Base-by-base conservation (phyloP, 805 yeast species). In the Dipodascopsis tothii region DNA sequence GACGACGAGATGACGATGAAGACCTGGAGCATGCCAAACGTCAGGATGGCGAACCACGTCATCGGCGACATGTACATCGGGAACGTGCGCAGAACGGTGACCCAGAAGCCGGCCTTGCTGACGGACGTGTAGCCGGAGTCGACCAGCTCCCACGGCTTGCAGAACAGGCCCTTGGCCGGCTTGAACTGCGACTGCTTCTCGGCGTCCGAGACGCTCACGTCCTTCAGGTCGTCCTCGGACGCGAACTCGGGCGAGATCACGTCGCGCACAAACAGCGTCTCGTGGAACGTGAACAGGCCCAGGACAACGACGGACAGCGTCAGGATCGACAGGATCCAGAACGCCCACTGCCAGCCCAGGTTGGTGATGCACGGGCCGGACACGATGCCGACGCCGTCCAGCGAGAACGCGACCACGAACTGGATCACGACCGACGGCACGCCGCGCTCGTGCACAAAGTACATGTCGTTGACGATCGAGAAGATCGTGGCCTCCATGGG, bases 261-360 rank as follows among this genome's bases (percentile, higher is more conserved):
- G 9, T 6, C 6, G 5, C 35, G 35, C 5, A 32, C 35, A n/a
- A 5, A 32, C 19, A 32, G 35, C 19, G 35, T 32, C 35, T 32
- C 35, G 6, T 32, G 35, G 35, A 32, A 32, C 5, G 16, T 7
- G 11, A 32, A 32, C 17, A 6, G 11, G 6, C 35, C 35, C 16
- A n/a, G 16, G 5, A n/a, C 35, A 6, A 6, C 6, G 7, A 32
- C 7, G 6, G 35, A n/a, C 35, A 32, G 19, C 35, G 19, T 32
- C 19, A 32, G 17, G 19, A 32, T 32, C 7, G 35, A 5, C 35
- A 32, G 16, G 35, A 32, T 32, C 35, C 35, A 32, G 11, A 32
- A 32, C 17, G 35, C 19, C 35, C 35, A 32, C 6, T 32, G 35
- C 35, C 35, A 32, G 5, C 35, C 35, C 35, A 32, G 35, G 35